Evolutionary conservation across 345 rosid genomes (phyloP), one percentile per base, ranked within the genome.

Genomic region (Dipteronia sinensis): DNA sequence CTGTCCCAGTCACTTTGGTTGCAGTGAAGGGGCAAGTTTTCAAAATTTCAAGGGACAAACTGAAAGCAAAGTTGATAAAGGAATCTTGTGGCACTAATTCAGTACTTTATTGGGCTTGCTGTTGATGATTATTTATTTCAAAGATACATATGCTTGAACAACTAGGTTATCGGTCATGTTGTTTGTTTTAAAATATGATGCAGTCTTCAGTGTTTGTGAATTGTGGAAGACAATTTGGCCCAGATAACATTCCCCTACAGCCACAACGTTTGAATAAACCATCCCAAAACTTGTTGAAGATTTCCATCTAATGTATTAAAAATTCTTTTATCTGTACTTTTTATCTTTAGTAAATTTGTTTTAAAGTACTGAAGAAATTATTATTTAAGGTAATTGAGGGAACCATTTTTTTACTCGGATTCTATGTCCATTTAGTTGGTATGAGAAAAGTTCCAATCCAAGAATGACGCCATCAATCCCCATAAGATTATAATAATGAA

Each of bases 1-100:
- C 12, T 8, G n/a, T 66, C 71, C 73, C 62, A 10, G 15, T 75
- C 40, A 38, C 67, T 71, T 74, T 65, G 73, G 77, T 34, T 72
- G 77, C 40, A 42, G 47, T 77, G 78, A 72, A 72, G 69, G 67
- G 76, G 64, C 79, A 69, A 47, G 42, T 47, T 29, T 74, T 69
- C 79, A 69, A 47, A 29, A 38, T 29, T 74, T 69, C 31, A 68
- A 70, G 75, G 70, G 74, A 64, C 80, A 71, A 47, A 61, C n/a
- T 72, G 44, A 23, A 62, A 56, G 61, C 27, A 3, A 72, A 59
- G 66, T 63, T 25, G 59, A 42, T 44, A 4, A 8, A 62, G 58
- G 68, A 46, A 44, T 10, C 23, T 8, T 34, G 69, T 34, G 69
- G 4, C 69, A 66, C 46, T 8, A 17, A 19, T 38, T 12, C 46